Base-by-base conservation (phyloP, 75 land plant genomes). In the Pinus tabuliformis region DNA sequence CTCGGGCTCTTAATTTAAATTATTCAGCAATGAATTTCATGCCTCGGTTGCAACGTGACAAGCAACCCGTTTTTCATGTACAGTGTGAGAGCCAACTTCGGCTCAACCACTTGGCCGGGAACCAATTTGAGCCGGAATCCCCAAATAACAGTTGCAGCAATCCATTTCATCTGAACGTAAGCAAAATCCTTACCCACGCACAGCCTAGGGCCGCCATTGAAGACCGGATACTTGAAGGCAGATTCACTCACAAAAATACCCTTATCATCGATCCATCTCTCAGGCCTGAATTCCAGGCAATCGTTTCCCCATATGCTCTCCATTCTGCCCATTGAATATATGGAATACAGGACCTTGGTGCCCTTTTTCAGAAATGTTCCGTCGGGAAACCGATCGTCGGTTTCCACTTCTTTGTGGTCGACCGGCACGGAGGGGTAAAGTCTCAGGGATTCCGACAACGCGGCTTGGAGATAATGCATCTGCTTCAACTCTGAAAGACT, bases 151-250 rank as follows among this genome's bases (percentile, higher is more conserved):
- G 93, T 84, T 4, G 87, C 80, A 0, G 89, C 91, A 9, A 89
- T 81, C 9, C 87, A 82, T 81, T 93, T 92, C 94, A 94, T 91
- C 77, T 94, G 94, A 58, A 92, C n/a, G 77, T 87, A 91, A 4
- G 97, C 97, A 62, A 90, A 77, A 63, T 94, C 97, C 83, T 92
- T 94, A 14, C 97, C 97, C 81, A 94, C 78, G 72, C 97, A 94
- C 26, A 86, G 83, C 58, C 97, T 86, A 3, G 92, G 95, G 24
- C 97, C 97, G 9, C 83, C 94, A 76, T 90, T 92, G 54, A 94
- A 94, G 11, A 88, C 94, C 62, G 89, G 65, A 59, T 82, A 94
- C 62, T 82, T 86, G 76, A 81, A 92, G 0, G 85, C 84, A 5
- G 87, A 87, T 13, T 85, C 77, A 20, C 45, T 84, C 49, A 81